Percentiles rank a stretch among this genome's conserved stretches.
These are phyloP conservation scores for Tieghemiomyces parasiticus DNA, from an alignment of 192 early-diverging fungal species.

Conservation along the genomic window DNA sequence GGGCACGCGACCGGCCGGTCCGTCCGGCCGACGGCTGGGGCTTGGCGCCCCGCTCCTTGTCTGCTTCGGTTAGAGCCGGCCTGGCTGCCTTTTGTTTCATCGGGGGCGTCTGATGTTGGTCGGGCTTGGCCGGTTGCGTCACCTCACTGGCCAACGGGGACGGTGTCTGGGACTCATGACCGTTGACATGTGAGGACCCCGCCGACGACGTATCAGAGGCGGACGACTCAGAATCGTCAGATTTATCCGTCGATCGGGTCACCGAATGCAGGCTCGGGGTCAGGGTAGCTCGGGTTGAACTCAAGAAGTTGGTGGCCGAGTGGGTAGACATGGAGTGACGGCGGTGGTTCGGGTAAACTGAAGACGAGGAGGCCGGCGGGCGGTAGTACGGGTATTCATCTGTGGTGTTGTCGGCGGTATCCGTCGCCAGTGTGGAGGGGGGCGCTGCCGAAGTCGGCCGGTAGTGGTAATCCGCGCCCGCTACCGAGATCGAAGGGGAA, in stretches of 20 bases:
- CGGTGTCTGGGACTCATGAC: no score
- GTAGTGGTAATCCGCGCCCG: not conserved
- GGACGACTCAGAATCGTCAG: not conserved
- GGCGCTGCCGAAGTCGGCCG: not conserved
- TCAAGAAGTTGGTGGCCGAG: not conserved
- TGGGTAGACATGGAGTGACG: not conserved
- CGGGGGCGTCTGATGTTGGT: no score
- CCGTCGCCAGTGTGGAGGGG: not conserved
- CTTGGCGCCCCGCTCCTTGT: not conserved
- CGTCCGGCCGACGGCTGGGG: not conserved
- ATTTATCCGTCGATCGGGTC: not conserved
- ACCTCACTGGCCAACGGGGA: no score
- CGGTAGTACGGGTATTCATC: not conserved
- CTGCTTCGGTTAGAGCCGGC: not conserved
- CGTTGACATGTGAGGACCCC: not conserved
- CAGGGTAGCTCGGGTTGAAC: not conserved
- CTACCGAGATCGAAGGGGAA: not conserved
- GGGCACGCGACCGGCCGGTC: not conserved
- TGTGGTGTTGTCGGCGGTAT: not conserved
- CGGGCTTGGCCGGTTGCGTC: no score
- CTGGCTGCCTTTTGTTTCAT: no score
- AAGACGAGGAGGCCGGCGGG: not conserved
- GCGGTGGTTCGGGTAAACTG: not conserved
- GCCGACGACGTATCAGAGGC: not conserved
- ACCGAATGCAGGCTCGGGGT: not conserved